Evolutionary conservation across 2,329 filamentous ascomycete genomes (phyloP).

Genomic region (Aspergillus pseudoviridinutans): DNA sequence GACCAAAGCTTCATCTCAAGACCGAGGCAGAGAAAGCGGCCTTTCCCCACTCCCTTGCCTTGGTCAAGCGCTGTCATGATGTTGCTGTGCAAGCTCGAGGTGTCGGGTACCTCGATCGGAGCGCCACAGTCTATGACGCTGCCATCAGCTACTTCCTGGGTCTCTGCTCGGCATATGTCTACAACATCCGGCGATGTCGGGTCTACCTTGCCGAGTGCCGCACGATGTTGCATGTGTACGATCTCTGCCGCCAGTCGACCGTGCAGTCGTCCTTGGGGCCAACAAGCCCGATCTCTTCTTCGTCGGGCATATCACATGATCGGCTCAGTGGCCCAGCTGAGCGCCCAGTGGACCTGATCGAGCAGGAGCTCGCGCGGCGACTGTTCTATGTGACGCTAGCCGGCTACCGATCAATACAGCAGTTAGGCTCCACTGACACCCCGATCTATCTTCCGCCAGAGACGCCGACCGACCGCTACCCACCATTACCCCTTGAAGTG

Average conservation of each 20-base stretch:
- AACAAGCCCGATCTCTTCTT: conserved; percentile 20
- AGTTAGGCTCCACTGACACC: conserved; percentile 67
- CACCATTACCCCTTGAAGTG: conserved; percentile 73
- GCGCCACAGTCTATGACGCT: conserved; percentile 42
- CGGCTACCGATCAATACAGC: conserved; percentile 71
- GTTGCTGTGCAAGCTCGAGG: conserved; percentile 43
- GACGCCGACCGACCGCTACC: conserved; percentile 71
- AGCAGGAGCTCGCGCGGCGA: conserved; percentile 50
- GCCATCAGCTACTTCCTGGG: conserved; percentile 43
- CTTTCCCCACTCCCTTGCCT: conserved; percentile 41
- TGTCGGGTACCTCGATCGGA: conserved; percentile 41
- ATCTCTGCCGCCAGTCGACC: conserved; percentile 29
- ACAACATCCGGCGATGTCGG: conserved; percentile 36
- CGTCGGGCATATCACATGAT: conserved; percentile 20
- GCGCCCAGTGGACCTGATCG: conserved; percentile 30
- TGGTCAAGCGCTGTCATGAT: conserved; percentile 43
- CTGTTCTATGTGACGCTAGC: conserved; percentile 82
- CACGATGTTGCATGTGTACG: conserved; percentile 40
- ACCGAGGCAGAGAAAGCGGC: conserved; percentile 34
- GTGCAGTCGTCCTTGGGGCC: conserved; percentile 9
- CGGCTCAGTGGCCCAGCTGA: conserved; percentile 14
- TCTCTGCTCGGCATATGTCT: conserved; percentile 39
- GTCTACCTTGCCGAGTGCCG: conserved; percentile 43
- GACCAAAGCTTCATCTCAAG: conserved; percentile 39
- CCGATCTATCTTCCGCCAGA: conserved; percentile 73